These are phyloP conservation scores for Clavispora carvajalis DNA, from an alignment of 805 yeast species.

Conservation along the genomic window DNA sequence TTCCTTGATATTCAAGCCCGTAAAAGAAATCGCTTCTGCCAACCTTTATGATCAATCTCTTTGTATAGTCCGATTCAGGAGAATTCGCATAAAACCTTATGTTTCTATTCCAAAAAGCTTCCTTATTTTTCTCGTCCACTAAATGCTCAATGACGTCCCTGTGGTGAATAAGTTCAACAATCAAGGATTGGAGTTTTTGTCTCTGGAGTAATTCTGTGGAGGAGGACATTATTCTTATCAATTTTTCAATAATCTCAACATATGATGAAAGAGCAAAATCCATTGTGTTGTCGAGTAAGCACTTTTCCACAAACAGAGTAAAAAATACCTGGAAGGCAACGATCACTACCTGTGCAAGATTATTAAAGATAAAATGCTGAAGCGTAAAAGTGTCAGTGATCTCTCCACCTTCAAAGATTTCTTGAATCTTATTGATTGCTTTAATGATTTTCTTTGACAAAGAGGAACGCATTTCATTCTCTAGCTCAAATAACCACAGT, in stretches of 20 bases:
- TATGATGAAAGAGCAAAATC: background rate
- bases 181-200: constrained; percentile 51
- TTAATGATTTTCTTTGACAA: constrained; percentile 31
- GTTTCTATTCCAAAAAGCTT: constrained; percentile 41
- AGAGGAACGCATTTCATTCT: constrained; percentile 45
- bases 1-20: constrained; percentile 81
- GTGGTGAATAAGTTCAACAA: constrained; percentile 65
- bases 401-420: background rate
- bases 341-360: constrained; percentile 16
- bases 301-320: constrained; percentile 40
- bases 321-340: constrained; percentile 55
- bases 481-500: constrained; percentile 62
- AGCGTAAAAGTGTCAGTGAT: background rate
- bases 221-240: background rate
- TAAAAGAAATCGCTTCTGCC: constrained; percentile 49
- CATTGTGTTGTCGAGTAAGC: constrained; percentile 7
- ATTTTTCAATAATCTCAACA: constrained; percentile 10
- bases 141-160: constrained; percentile 31
- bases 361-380: background rate
- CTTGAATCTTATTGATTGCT: constrained; percentile 21
- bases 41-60: constrained; percentile 44
- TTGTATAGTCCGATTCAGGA: background rate
- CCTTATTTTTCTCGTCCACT: constrained; percentile 7
- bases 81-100: background rate
- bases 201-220: constrained; percentile 20